Evolutionary conservation across 2,329 filamentous ascomycete genomes (phyloP), one percentile per base, ranked within the genome.

Genomic region (Fusarium sp.): DNA sequence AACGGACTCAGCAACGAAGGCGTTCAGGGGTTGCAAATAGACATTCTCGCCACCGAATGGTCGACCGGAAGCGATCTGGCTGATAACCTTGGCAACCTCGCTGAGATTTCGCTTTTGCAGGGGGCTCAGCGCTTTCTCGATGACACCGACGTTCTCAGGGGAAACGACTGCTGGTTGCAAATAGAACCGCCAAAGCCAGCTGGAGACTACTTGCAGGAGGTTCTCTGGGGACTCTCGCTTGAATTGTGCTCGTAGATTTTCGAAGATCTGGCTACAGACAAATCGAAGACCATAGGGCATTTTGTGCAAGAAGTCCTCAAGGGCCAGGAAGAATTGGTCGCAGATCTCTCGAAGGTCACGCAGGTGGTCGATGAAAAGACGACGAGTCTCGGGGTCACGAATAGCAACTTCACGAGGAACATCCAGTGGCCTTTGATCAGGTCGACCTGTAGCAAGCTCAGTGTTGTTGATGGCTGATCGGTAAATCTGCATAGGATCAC

Each of bases 401-500:
- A 99, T 98, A n/a, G 96, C 96, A 74, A 97, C 87, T 79, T 99
- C 96, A 69, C 95, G 90, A 1, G 94, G 92, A 37, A 99, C 91
- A 73, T 98, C 94, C 17, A 93, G 89, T 37, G 91, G 92, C 69
- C 96, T 89, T 53, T 88, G 89, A 79, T 95, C 97, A 23, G 93
- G 90, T 71, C 90, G 90, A 7, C 96, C 96, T 0, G 96, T 99
- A 20, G 94, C 91, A 27, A 99, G 89, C 82, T 99, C 96, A 81
- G 98, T 95, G 76, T 99, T 97, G 83, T 97, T 98, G 83, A 99
- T 97, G 17, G 94, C 91, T 8, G 94, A 96, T 44, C 93, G 90
- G 82, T 99, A 98, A 62, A 99, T 99, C 75, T 98, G 95, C 85
- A 98, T 92, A 0, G 96, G 96, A 78, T 99, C 96, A 79, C 95